A percentile compares a stretch with the other conserved stretches of the same genome.
Conservation (phyloP, 1,284 basidiomycete species). For the Chalciporus sp. region DNA sequence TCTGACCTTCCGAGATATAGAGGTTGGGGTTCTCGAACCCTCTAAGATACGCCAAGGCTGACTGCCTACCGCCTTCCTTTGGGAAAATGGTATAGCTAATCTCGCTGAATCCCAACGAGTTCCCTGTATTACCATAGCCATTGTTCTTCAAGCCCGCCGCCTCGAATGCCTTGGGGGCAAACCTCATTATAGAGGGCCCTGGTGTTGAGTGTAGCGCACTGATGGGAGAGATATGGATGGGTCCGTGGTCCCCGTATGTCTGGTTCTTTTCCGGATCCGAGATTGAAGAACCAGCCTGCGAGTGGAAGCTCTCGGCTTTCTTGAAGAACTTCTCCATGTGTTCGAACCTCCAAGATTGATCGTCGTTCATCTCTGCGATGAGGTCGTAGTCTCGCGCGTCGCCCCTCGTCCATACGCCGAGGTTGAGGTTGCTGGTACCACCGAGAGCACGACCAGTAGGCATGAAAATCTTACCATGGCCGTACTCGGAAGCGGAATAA, state of each 20-base stretch:
- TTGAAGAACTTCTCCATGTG: background rate
- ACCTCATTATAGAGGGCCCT: background rate
- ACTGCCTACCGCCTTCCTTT: background rate
- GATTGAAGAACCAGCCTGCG: background rate
- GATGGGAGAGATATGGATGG: too few species aligned
- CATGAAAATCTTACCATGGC: background rate
- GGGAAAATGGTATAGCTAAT: background rate
- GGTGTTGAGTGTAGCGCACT: too few species aligned
- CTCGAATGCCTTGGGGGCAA: background rate
- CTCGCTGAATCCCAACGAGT: background rate
- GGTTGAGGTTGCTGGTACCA: background rate
- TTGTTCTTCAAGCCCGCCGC: background rate
- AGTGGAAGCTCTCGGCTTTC: background rate
- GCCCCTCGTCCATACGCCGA: background rate
- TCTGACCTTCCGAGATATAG: background rate
- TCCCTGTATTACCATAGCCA: background rate
- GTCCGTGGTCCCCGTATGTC: too few species aligned
- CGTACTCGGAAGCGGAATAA: background rate
- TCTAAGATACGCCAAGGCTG: background rate
- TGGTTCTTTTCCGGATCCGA: too few species aligned
- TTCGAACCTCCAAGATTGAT: constrained; percentile 1
- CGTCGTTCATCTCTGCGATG: background rate
- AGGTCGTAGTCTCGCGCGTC: background rate
- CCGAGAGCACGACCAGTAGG: background rate
- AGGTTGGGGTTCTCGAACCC: background rate